Evolutionary conservation across 768 basidiomycete genomes (phyloP).

Genomic region (Suillus clintonianus): DNA sequence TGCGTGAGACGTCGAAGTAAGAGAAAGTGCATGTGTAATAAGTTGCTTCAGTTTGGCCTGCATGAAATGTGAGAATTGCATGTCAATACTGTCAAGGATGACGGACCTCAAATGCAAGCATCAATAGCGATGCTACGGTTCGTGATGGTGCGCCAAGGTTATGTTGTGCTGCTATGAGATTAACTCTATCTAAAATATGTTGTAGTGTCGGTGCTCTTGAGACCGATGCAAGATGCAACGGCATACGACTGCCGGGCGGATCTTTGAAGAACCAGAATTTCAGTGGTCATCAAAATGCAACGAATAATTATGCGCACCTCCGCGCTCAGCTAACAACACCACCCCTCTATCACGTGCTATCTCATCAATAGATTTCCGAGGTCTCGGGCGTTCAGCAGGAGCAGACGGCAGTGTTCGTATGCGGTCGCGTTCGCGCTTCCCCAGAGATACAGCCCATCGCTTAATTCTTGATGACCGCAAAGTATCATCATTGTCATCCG

Average conservation of each 20-base stretch:
- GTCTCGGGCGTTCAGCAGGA: conserved; percentile 44
- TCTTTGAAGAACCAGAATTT: conserved; percentile 39
- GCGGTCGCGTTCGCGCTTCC: conserved; percentile 75
- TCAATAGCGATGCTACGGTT: conserved; percentile 66
- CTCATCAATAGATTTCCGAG: conserved; percentile 60
- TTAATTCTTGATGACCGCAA: conserved; percentile 69
- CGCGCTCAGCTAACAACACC: conserved; percentile 61
- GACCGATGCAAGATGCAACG: conserved; percentile 72
- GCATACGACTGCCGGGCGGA: conserved; percentile 68
- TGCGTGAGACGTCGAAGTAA: conserved; percentile 75
- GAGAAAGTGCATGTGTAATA: conserved; percentile 75
- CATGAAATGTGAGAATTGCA: not conserved
- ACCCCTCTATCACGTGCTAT: conserved; percentile 72
- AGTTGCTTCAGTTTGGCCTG: conserved; percentile 85
- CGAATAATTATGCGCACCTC: conserved; percentile 45
- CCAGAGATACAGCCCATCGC: conserved; percentile 71
- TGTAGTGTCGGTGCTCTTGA: conserved; percentile 74
- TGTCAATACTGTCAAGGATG: not conserved
- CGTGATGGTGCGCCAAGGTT: conserved; percentile 62
- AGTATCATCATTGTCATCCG: conserved; percentile 54
- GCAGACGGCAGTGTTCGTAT: conserved; percentile 51
- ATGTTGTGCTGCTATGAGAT: conserved; percentile 80
- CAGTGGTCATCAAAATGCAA: not conserved
- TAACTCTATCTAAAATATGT: conserved; percentile 78
- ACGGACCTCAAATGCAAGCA: conserved; percentile 75